A percentile compares a stretch with the other conserved stretches of the same genome.
phyloP scores from a whole-genome alignment of 2,329 filamentous ascomycete species.

The Cladosporium sp. region DNA sequence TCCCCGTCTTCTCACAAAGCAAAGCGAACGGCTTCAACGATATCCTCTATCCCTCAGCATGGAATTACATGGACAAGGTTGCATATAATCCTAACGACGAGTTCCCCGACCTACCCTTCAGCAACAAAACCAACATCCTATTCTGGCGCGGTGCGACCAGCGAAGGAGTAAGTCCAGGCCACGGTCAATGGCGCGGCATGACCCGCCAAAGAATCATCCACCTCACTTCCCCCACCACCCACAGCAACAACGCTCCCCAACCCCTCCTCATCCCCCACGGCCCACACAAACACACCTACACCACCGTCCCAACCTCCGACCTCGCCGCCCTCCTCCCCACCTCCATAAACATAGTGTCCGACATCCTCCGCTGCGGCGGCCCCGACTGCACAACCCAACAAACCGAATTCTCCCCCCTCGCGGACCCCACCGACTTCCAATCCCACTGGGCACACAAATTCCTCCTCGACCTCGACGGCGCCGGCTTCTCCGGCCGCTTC shows the following conservation, averaged over 20 bases:
- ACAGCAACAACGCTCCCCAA: conserved; percentile 48
- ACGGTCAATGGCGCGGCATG: conserved; percentile 59
- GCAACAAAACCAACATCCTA: conserved; percentile 58
- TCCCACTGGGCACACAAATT: conserved; percentile 62
- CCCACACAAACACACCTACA: conserved; percentile 50
- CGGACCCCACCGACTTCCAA: conserved; percentile 45
- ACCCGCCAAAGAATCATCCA: conserved; percentile 68
- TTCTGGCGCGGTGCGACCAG: conserved; percentile 72
- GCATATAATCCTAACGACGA: conserved; percentile 48
- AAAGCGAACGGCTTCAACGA: conserved; percentile 70
- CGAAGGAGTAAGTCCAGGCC: conserved; percentile 46
- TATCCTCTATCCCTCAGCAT: conserved; percentile 65
- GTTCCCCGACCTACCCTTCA: conserved; percentile 51
- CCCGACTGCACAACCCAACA: conserved; percentile 51
- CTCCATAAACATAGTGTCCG: conserved; percentile 56
- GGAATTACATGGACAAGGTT: conserved; percentile 58
- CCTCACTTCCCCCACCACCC: conserved; percentile 32
- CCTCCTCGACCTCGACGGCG: conserved; percentile 66
- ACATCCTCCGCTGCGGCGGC: conserved; percentile 52
- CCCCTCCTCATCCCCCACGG: conserved; percentile 53
- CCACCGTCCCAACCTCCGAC: conserved; percentile 48
- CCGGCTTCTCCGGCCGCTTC: conserved; percentile 61
- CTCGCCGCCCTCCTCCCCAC: conserved; percentile 52
- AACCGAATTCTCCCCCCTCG: conserved; percentile 44
- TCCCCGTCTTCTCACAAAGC: conserved; percentile 71